Conservation (phyloP, 2,329 filamentous ascomycete species). For the Thelonectria rubi region DNA sequence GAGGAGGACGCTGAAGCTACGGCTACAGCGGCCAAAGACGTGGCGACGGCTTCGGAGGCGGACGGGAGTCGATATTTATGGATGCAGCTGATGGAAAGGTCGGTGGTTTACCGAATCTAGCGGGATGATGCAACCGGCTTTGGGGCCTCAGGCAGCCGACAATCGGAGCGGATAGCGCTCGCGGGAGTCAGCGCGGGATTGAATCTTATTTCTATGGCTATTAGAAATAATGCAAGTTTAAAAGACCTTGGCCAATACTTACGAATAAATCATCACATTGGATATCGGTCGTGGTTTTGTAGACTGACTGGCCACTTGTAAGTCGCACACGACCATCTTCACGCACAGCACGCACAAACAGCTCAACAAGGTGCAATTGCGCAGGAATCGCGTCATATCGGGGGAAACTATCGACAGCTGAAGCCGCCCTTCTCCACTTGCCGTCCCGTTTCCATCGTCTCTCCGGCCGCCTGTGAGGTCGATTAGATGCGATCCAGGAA, state of each 20-base stretch:
- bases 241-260: background rate
- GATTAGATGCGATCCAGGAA: too few species aligned
- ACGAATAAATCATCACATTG: background rate
- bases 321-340: background rate
- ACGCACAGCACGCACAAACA: constrained; percentile 12
- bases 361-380: constrained; percentile 23
- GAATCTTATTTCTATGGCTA: background rate
- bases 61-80: constrained; percentile 19
- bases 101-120: constrained; percentile 31
- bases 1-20: constrained; percentile 28
- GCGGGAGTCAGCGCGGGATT: background rate
- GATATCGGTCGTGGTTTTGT: background rate
- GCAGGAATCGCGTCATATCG: constrained; percentile 30
- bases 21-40: constrained; percentile 28
- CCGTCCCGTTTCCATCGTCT: background rate
- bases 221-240: background rate
- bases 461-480: background rate
- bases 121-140: constrained; percentile 41
- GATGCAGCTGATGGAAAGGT: constrained; percentile 27
- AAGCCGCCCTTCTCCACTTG: background rate
- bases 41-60: background rate
- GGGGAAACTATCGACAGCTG: constrained; percentile 29
- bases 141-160: constrained; percentile 43
- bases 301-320: background rate
- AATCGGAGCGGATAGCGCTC: constrained; percentile 32